Evolutionary conservation across 768 basidiomycete genomes (phyloP), one percentile per base, ranked within the genome.

Genomic region (Clitopilus passeckerianus): DNA sequence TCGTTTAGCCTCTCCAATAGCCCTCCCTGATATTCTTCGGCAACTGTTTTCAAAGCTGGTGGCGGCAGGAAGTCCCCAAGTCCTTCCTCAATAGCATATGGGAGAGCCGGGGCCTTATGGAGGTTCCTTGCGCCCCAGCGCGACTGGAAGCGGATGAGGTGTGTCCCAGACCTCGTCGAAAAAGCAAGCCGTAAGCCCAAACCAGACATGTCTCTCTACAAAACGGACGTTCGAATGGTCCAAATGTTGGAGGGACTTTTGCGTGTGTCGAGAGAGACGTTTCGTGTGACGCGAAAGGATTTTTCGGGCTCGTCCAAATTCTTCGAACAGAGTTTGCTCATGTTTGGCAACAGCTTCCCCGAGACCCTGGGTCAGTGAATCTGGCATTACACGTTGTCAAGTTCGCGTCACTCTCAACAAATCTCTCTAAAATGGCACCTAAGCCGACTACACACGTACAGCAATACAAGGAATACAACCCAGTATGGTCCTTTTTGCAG

Each of bases 1-100:
- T 89, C 84, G 64, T 90, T 93, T 53, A 97, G 71, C 54, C 91
- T 81, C 57, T 87, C 79, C 59, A 96, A 73, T 33, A 95, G 77
- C 8, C 94, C 94, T 61, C 90, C 81, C 69, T 95, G 94, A 73
- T 91, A 97, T 66, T 95, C 93, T 54, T 86, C 78, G 2, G 88
- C 88, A 54, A 94, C 76, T 60, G 82, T 81, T 62, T 81, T 83
- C 59, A 95, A 79, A 0, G 89, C 89, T n/a, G 70, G 65, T 20
- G 91, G 86, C 1, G 90, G 85, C 66, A 95, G 75, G 70, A 96
- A 96, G 20, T 85, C 76, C 50, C 89, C 90, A 33, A 95, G 76
- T 18, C 93, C 94, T 41, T 82, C 75, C 50, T 91, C 84, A 27
- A 87, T 69, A 8, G 79, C 71, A 74, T 93, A 95, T 1, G 84